Conservation (phyloP, 768 basidiomycete species). For the Boletus huronensis region DNA sequence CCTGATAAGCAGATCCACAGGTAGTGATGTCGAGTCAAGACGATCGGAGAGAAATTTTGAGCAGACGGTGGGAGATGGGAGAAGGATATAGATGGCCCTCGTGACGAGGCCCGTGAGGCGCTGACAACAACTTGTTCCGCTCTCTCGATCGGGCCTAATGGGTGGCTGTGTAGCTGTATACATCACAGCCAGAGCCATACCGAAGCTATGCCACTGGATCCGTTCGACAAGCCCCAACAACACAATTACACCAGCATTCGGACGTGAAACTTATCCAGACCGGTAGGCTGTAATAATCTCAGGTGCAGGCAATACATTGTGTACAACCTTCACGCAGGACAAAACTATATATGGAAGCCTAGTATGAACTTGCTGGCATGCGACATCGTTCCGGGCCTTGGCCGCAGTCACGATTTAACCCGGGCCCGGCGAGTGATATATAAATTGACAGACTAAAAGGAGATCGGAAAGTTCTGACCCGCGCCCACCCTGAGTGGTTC, state of each 20-base stretch:
- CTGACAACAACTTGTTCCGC: constrained; percentile 1
- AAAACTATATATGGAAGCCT: not conserved
- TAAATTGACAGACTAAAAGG: not conserved
- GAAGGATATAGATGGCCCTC: constrained; percentile 12
- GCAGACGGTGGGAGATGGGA: constrained; percentile 16
- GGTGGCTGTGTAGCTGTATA: constrained; percentile 20
- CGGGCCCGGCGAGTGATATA: not conserved
- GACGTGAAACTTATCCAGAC: not conserved
- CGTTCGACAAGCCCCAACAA: not conserved
- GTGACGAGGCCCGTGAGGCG: constrained; percentile 1
- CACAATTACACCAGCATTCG: not conserved
- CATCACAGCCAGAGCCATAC: not conserved
- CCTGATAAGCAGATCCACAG: constrained; percentile 14
- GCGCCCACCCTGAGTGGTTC: not conserved
- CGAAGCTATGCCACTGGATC: not conserved
- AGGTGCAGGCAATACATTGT: not conserved
- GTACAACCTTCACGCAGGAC: not conserved
- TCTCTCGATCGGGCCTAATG: constrained; percentile 13
- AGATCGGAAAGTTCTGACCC: not conserved
- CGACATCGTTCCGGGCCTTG: too few species aligned
- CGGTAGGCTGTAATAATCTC: not conserved
- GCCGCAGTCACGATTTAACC: not conserved
- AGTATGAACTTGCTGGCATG: not conserved
- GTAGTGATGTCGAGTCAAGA: constrained; percentile 15
- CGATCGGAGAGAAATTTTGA: constrained; percentile 1